These are phyloP conservation scores for Solanum gracilifrons DNA, from an alignment of 257 asterid genomes.

Conservation along the genomic window DNA sequence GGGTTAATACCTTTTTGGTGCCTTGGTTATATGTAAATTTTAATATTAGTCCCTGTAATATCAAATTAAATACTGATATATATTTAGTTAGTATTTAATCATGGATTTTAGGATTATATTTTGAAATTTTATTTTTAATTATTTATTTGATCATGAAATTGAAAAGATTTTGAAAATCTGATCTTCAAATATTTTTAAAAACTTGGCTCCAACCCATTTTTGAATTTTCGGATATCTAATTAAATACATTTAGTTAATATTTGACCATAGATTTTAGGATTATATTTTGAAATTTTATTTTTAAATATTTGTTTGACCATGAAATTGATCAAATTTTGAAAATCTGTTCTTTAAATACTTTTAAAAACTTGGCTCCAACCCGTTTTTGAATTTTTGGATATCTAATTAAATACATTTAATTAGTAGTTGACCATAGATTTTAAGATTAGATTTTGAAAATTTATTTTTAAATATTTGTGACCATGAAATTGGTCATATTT, in stretches of 20 bases:
- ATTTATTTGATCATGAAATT: no score
- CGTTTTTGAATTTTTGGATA: background rate
- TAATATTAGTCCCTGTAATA: background rate
- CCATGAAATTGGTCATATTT: background rate
- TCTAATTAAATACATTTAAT: background rate
- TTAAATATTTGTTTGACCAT: background rate
- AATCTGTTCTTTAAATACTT: background rate
- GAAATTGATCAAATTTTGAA: background rate
- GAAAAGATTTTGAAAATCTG: rapidly evolving
- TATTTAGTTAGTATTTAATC: background rate
- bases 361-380: background rate
- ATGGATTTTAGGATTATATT: background rate
- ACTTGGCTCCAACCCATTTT: background rate
- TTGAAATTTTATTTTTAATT: no score
- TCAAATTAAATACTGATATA: background rate
- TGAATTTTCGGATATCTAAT: background rate
- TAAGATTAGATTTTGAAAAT: background rate
- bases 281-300: background rate
- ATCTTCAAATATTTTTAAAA: background rate
- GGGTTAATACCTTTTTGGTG: background rate
- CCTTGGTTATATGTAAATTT: background rate
- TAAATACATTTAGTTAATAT: background rate
- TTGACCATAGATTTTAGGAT: background rate
- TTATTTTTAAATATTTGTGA: background rate
- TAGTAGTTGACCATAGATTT: background rate